These are phyloP conservation scores for Daedalea quercina DNA, from an alignment of 768 basidiomycete species.

Conservation along the genomic window DNA sequence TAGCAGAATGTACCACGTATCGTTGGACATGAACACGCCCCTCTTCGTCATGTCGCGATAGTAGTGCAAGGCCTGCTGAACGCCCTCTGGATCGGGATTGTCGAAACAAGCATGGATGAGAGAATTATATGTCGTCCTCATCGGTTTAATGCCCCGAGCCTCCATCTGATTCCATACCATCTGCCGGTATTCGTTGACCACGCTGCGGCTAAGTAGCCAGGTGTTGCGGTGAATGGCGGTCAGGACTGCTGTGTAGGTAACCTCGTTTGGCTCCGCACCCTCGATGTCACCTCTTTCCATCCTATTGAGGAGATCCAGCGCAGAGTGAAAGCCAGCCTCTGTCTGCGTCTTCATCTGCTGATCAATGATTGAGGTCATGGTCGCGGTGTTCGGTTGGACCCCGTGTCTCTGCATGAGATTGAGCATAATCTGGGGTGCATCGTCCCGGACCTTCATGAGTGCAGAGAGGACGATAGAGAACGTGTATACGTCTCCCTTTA, in stretches of 20 bases:
- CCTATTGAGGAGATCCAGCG: slow-evolving; percentile 59
- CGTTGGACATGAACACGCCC: slow-evolving; percentile 41
- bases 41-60: slow-evolving; percentile 53
- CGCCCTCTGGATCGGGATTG: slow-evolving; percentile 40
- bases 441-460: slow-evolving; percentile 56
- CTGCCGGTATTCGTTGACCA: slow-evolving; percentile 39
- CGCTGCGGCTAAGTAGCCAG: slow-evolving; percentile 39
- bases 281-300: slow-evolving; percentile 57
- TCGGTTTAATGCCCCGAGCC: slow-evolving; percentile 43
- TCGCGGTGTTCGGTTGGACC: slow-evolving; percentile 65
- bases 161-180: slow-evolving; percentile 57
- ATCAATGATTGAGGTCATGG: slow-evolving; percentile 76
- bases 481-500: slow-evolving; percentile 76
- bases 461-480: slow-evolving; percentile 84
- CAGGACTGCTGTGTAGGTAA: slow-evolving; percentile 81
- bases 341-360: slow-evolving; percentile 56
- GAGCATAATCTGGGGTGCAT: slow-evolving; percentile 60
- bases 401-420: slow-evolving; percentile 72
- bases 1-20: slow-evolving; percentile 77
- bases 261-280: slow-evolving; percentile 53
- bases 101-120: slow-evolving; percentile 64
- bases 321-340: slow-evolving; percentile 48
- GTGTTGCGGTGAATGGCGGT: slow-evolving; percentile 59
- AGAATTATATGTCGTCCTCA: slow-evolving; percentile 68
- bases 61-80: slow-evolving; percentile 49